phyloP scores from a whole-genome alignment of 129 eudicot genomes.

The Flaveria robusta region DNA sequence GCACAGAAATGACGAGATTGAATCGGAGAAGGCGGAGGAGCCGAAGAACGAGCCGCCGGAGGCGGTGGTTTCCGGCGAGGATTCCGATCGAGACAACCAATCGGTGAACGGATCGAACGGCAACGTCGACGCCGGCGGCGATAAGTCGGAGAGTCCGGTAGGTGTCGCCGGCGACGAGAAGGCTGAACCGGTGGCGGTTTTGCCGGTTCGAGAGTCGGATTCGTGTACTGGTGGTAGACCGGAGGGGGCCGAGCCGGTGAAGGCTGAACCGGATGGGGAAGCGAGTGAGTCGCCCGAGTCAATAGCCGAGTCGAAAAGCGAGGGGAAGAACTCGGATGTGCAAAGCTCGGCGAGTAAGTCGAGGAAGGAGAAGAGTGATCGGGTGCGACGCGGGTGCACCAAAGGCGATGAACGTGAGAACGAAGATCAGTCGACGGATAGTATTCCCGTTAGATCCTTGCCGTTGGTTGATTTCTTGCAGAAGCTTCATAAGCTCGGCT shows the following conservation, averaged over 20 bases:
- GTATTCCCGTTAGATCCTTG: conserved; percentile 56
- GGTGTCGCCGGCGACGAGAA: conserved; percentile 26
- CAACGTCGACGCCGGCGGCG: conserved; percentile 36
- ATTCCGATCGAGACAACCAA: conserved; percentile 50
- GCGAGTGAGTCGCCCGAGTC: conserved; percentile 47
- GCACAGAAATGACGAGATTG: conserved; percentile 27
- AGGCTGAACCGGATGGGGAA: conserved; percentile 38
- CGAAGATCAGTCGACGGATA: conserved; percentile 43
- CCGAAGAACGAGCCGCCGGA: conserved; percentile 37
- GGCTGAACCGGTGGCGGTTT: conserved; percentile 37
- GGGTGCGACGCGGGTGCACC: conserved; percentile 36
- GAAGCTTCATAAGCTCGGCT: conserved; percentile 53
- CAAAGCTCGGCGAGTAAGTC: conserved; percentile 83
- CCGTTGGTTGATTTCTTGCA: conserved; percentile 71
- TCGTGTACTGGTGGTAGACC: conserved; percentile 74
- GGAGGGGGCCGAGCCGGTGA: conserved; percentile 37
- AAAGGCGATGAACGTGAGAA: conserved; percentile 39
- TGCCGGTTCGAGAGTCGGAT: conserved; percentile 50
- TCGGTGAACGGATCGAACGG: conserved; percentile 75
- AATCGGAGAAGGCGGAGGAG: conserved; percentile 32
- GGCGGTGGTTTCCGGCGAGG: conserved; percentile 41
- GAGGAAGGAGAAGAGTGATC: conserved; percentile 43
- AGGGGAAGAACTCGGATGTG: conserved; percentile 66
- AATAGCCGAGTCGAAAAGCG: conserved; percentile 56
- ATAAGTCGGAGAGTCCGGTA: conserved; percentile 35